phyloP scores from a whole-genome alignment of 1,284 basidiomycete species.

The Moesziomyces parantarcticus region DNA sequence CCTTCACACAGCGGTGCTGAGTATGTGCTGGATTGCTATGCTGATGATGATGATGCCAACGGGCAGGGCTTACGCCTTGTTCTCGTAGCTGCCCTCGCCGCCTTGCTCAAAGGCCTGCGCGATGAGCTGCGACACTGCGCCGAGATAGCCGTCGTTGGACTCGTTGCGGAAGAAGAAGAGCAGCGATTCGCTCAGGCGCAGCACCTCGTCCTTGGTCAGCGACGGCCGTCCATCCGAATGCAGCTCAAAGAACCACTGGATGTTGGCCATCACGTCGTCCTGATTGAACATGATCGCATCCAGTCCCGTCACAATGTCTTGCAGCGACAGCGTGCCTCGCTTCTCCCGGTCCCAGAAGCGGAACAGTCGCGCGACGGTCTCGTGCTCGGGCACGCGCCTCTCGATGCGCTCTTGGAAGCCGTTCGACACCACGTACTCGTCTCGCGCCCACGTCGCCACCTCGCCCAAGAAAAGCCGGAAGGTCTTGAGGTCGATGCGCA shows the following conservation, averaged over 20 bases:
- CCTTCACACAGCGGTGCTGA: too few species aligned
- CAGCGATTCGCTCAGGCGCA: slow-evolving; percentile 88
- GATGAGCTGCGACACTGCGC: slow-evolving; percentile 64
- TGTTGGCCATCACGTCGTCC: slow-evolving; percentile 91
- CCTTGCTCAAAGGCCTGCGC: slow-evolving; percentile 59
- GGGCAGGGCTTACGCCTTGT: slow-evolving; percentile 17
- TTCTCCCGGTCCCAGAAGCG: slow-evolving; percentile 62
- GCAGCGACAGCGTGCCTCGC: slow-evolving; percentile 59
- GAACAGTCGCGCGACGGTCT: slow-evolving; percentile 57
- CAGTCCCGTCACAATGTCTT: slow-evolving; percentile 87
- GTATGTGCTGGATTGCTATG: too few species aligned
- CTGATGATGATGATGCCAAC: too few species aligned
- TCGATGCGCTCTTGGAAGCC: slow-evolving; percentile 66
- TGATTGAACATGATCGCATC: slow-evolving; percentile 84
- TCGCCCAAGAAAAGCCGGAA: slow-evolving; percentile 92
- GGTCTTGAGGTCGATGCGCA: slow-evolving; percentile 85
- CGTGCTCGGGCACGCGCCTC: slow-evolving; percentile 63
- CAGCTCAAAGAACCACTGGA: slow-evolving; percentile 97
- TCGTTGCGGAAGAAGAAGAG: slow-evolving; percentile 91
- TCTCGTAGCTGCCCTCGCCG: slow-evolving; percentile 47
- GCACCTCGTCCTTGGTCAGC: slow-evolving; percentile 93
- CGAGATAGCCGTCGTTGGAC: slow-evolving; percentile 94
- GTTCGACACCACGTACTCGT: slow-evolving; percentile 83
- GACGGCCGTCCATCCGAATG: slow-evolving; percentile 90
- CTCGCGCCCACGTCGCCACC: slow-evolving; percentile 93